These are phyloP conservation scores for Cicer judaicum DNA, from an alignment of 306 rosid species.

Conservation along the genomic window DNA sequence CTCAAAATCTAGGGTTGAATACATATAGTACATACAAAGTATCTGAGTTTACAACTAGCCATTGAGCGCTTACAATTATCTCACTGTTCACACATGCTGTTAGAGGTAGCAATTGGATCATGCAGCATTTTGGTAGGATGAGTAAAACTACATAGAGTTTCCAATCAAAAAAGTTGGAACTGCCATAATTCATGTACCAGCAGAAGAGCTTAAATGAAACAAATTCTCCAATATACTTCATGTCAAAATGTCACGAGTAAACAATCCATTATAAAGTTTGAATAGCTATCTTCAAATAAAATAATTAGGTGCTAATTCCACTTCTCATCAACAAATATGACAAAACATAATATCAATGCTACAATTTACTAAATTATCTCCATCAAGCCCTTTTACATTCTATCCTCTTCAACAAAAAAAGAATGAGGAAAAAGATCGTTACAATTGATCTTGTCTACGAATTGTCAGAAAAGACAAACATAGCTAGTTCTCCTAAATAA, in stretches of 20 bases:
- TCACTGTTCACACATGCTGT: neutral
- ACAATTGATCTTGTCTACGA: constrained; percentile 52
- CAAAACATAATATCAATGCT: constrained; percentile 43
- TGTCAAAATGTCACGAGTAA: constrained; percentile 22
- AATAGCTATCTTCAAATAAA: constrained; percentile 35
- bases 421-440: constrained; percentile 45
- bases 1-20: neutral
- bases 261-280: neutral
- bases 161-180: constrained; percentile 16
- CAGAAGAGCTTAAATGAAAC: constrained; percentile 13
- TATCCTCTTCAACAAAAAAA: constrained; percentile 52
- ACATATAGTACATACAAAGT: neutral
- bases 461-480: constrained; percentile 46
- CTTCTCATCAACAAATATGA: constrained; percentile 37
- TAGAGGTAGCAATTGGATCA: constrained; percentile 28
- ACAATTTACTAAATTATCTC: constrained; percentile 43
- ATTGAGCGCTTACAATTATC: neutral
- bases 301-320: constrained; percentile 1
- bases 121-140: neutral
- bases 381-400: constrained; percentile 57
- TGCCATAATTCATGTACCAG: neutral
- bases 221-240: constrained; percentile 19
- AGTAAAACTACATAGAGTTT: neutral
- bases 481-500: constrained; percentile 50
- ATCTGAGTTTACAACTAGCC: neutral